Evolutionary conservation across 768 basidiomycete genomes (phyloP), one percentile per base, ranked within the genome.

Genomic region (Boletus subparvulus): DNA sequence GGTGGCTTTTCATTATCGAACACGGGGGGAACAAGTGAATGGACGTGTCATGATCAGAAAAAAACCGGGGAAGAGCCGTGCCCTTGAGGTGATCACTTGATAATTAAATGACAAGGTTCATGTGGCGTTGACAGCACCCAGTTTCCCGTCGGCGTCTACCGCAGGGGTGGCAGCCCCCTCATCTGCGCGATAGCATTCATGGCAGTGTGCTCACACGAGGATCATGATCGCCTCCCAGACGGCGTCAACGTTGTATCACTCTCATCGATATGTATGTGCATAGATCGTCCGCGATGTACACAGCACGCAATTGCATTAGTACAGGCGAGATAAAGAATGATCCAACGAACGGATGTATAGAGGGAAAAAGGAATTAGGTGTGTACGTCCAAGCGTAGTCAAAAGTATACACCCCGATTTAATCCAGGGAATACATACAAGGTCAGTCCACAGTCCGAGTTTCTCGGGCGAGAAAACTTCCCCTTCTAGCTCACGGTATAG

Each of bases 31-130:
- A 47, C 32, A 36, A 30, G 39, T 39, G 16, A 50, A 49, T 44
- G 52, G 41, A 7, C 47, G 24, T 32, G 42, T 33, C 16, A 54
- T 37, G 64, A 59, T 59, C 54, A 50, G 46, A 47, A 56, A 50
- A 56, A 43, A 52, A 42, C 53, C 50, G 50, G 43, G 55, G 49
- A 60, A 54, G 56, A 52, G 56, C 55, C 48, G 54, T 42, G 32
- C 39, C 59, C 56, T 55, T 56, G 60, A 55, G 66, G 65, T 56
- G 61, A 62, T 64, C 62, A 26, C 44, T 28, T 39, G 8, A 42
- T 50, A 26, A 44, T 49, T 61, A 56, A 56, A 55, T 55, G 69
- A 45, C 65, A 69, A 69, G 55, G 65, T 69, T 62, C 56, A 42
- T 60, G 68, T 65, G 70, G 70, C 68, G 67, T 58, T 49, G 47